Conservation (phyloP, 2,329 filamentous ascomycete species). For the Arachnomyces sp. region DNA sequence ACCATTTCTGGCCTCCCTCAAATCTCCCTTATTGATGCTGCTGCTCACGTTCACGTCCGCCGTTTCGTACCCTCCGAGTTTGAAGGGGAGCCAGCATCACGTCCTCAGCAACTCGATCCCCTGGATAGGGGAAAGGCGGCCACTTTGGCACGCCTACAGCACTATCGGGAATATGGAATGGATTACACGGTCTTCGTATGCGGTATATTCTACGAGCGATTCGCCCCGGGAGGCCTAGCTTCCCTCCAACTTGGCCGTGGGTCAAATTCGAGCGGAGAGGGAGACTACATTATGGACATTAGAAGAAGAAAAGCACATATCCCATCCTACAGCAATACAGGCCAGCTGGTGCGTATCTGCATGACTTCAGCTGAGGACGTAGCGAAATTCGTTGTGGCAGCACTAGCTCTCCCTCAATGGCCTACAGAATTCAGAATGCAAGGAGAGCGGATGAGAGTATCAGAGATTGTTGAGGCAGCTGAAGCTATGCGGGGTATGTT, state of each 20-base stretch:
- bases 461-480: constrained; percentile 52
- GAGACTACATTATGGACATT: constrained; percentile 61
- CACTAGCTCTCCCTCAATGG: constrained; percentile 61
- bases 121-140: constrained; percentile 54
- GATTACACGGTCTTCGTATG: constrained; percentile 65
- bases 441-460: constrained; percentile 57
- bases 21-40: constrained; percentile 64
- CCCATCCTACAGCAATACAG: constrained; percentile 47
- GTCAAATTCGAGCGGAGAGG: constrained; percentile 49
- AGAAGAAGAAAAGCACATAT: constrained; percentile 52
- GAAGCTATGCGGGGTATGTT: constrained; percentile 40
- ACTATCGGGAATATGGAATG: constrained; percentile 49
- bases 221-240: constrained; percentile 59
- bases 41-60: constrained; percentile 55
- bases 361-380: constrained; percentile 65
- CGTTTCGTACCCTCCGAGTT: constrained; percentile 71
- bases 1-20: constrained; percentile 62
- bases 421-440: constrained; percentile 61
- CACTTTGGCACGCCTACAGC: constrained; percentile 51
- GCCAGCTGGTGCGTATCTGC: constrained; percentile 51
- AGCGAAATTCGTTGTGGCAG: constrained; percentile 58
- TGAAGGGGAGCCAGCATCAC: constrained; percentile 51
- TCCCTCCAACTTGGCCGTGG: constrained; percentile 52
- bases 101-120: constrained; percentile 39
- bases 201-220: constrained; percentile 68